These are phyloP conservation scores for Penicillium sp. DNA, from an alignment of 2,329 filamentous ascomycete genomes.

Conservation along the genomic window DNA sequence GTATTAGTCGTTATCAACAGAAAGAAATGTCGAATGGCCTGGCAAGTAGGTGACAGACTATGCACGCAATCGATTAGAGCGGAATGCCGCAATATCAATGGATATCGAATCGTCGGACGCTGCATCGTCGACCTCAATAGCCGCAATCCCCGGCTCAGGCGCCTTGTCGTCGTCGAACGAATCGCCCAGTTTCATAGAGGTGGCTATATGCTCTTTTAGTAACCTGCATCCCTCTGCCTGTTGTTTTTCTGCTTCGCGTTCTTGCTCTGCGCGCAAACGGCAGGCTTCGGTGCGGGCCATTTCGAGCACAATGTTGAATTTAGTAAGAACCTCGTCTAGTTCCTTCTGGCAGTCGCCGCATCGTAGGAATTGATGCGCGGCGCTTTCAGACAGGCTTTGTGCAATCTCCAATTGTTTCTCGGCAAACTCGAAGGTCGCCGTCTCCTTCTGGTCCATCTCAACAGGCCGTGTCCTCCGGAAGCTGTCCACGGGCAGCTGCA, in stretches of 20 bases:
- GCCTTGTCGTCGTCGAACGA: constrained; percentile 19
- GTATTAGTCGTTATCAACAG: not conserved
- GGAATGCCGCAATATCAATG: constrained; percentile 34
- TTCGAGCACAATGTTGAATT: constrained; percentile 61
- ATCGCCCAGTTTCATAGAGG: not conserved
- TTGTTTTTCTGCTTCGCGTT: constrained; percentile 19
- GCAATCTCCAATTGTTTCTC: constrained; percentile 77
- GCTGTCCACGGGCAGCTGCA: constrained; percentile 3
- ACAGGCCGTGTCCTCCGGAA: not conserved
- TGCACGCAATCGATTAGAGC: constrained; percentile 23
- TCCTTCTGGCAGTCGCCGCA: constrained; percentile 80
- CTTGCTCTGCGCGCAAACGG: constrained; percentile 52
- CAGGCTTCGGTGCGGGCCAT: constrained; percentile 59
- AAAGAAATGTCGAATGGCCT: not conserved
- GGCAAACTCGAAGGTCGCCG: constrained; percentile 62
- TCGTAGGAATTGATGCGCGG: constrained; percentile 83
- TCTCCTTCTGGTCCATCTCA: constrained; percentile 54
- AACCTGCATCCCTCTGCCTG: constrained; percentile 8
- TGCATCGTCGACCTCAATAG: constrained; percentile 35
- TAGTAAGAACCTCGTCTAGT: constrained; percentile 63
- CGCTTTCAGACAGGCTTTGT: constrained; percentile 77
- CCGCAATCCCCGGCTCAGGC: constrained; percentile 16
- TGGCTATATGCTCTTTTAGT: not conserved
- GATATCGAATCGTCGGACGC: constrained; percentile 32
- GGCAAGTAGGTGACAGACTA: not conserved